Percentiles rank a stretch among this genome's conserved stretches.
phyloP scores from a whole-genome alignment of 257 asterid genomes.

The Solanum ahanhuiri region DNA sequence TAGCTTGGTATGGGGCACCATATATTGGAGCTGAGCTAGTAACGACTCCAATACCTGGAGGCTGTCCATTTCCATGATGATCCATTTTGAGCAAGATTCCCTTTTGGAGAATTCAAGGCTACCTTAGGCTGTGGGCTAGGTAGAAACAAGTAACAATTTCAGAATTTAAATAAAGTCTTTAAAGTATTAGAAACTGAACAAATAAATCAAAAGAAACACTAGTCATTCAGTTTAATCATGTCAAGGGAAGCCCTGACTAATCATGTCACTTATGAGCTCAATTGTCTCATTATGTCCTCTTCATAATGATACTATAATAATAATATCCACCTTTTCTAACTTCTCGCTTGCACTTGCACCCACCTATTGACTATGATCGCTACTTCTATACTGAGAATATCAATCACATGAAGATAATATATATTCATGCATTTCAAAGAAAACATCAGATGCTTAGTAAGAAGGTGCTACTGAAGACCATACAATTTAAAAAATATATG shows the following conservation, averaged over 20 bases:
- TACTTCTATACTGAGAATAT: not conserved
- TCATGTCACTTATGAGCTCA: not conserved
- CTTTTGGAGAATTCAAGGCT: not conserved
- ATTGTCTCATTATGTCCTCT: not conserved
- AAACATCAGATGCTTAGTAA: not conserved
- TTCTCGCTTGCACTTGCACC: not conserved
- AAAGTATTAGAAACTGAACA: not conserved
- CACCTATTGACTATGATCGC: not conserved
- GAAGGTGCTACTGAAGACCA: not conserved
- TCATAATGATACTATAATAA: not conserved
- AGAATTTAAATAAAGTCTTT: not conserved
- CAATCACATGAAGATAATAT: not conserved
- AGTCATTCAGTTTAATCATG: not conserved
- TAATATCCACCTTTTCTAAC: not conserved
- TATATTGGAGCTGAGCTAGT: slow-evolving; percentile 59
- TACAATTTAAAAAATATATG: not conserved
- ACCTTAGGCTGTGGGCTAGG: not conserved
- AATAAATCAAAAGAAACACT: not conserved
- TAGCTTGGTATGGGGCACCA: slow-evolving; percentile 55
- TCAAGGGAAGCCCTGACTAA: not conserved
- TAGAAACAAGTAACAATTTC: not conserved
- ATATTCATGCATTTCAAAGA: not conserved
- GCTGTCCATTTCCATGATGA: slow-evolving; percentile 88
- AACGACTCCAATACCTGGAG: slow-evolving; percentile 50
- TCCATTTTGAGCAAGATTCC: slow-evolving; percentile 38